phyloP scores from a whole-genome alignment of 1,284 basidiomycete genomes.

The Mycosarcoma maydis region DNA sequence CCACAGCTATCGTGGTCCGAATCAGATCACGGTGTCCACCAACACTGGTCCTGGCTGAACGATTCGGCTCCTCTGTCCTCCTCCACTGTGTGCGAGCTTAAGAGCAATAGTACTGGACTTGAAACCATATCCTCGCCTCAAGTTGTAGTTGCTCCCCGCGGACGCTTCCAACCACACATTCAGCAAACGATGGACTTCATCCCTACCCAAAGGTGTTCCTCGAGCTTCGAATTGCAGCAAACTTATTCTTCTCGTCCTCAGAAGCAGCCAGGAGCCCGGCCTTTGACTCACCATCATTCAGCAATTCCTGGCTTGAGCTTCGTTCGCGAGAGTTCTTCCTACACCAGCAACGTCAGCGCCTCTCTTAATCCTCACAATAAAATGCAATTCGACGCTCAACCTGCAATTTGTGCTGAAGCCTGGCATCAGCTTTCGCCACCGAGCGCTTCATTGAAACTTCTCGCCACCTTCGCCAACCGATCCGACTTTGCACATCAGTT shows the following conservation, averaged over 20 bases:
- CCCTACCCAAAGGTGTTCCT: not conserved
- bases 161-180: not conserved
- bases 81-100: constrained; percentile 2
- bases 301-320: not conserved
- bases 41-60: not conserved
- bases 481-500: not conserved
- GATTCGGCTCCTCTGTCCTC: not conserved
- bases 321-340: not conserved
- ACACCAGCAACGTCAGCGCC: not conserved
- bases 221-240: not conserved
- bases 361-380: not conserved
- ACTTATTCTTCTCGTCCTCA: too few relatives aligned
- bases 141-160: not conserved
- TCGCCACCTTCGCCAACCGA: not conserved
- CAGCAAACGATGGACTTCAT: not conserved
- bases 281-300: too few relatives aligned
- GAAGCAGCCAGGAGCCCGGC: not conserved
- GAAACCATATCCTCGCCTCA: not conserved
- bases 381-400: too few relatives aligned
- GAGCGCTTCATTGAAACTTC: not conserved
- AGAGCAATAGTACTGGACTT: not conserved
- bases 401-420: too few relatives aligned
- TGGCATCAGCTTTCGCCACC: too few relatives aligned
- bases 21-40: not conserved
- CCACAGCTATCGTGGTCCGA: not conserved